Base-by-base conservation (phyloP, 768 basidiomycete genomes). In the Boletus rex-veris region DNA sequence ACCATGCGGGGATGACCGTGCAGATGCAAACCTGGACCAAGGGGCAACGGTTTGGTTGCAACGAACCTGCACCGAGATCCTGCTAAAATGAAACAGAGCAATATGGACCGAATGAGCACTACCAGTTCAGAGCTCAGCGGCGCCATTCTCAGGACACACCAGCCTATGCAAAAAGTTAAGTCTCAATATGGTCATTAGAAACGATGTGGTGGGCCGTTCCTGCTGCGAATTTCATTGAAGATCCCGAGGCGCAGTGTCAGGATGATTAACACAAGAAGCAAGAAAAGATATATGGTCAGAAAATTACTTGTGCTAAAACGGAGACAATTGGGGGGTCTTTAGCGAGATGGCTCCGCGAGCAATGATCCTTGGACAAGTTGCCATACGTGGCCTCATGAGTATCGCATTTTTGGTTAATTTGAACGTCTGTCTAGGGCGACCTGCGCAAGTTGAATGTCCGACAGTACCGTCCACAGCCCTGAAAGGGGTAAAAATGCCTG, bases 31-130 rank as follows among this genome's bases (percentile, higher is more conserved):
- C 53, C 42, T 30, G 30, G 55, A n/a, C n/a, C n/a, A n/a, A n/a
- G n/a, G n/a, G n/a, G n/a, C n/a, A 42, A 38, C 38, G 35, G 15
- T 38, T 28, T 51, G 44, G 36, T 44, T 50, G 40, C 36, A 33
- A 37, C 48, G 44, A 54, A 31, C 54, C 57, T 51, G 55, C 41
- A 38, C 19, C 28, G 45, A 51, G 24, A 5, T 24, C 57, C 48
- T 65, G 58, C 48, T 56, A 50, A 67, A 54, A 54, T 58, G 55
- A 61, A 57, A 38, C 50, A 52, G 31, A 31, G 30, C 52, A 58
- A 57, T 53, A 53, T 52, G 28, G 21, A 21, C 57, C 42, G 26
- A 59, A 56, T 39, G 48, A 48, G 58, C 16, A 53, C 44, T 33
- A 28, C 51, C 19, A 30, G 39, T 45, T 37, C 50, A 38, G 43